These are phyloP conservation scores for Alternaria triticimaculans DNA, from an alignment of 2,329 filamentous ascomycete species.

Conservation along the genomic window DNA sequence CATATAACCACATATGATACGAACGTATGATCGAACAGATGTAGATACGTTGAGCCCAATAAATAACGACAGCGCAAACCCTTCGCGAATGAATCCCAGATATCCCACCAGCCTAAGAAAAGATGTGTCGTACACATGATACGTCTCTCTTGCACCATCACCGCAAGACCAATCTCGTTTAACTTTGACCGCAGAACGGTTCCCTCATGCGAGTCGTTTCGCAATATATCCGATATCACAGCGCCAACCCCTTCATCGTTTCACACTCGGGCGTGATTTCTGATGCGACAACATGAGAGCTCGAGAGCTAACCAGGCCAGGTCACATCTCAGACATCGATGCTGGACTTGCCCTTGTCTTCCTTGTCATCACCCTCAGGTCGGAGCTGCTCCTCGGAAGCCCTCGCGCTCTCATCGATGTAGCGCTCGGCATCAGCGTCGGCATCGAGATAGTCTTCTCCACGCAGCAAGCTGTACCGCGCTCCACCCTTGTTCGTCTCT, in stretches of 20 bases:
- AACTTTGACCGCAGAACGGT: neutral
- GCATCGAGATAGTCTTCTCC: conserved; percentile 25
- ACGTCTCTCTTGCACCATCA: neutral
- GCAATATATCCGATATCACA: neutral
- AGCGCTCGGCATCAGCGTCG: conserved; percentile 21
- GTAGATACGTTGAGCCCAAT: neutral
- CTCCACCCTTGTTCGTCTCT: conserved; percentile 7
- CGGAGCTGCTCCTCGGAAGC: conserved; percentile 10
- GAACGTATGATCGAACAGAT: neutral
- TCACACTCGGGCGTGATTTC: neutral
- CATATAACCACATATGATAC: neutral
- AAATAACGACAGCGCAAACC: neutral
- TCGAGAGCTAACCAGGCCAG: neutral
- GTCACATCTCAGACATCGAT: conserved; percentile 9
- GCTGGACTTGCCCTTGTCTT: conserved; percentile 14
- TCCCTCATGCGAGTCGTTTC: neutral
- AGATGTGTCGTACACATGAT: neutral
- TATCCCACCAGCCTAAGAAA: neutral
- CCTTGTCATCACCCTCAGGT: conserved; percentile 11
- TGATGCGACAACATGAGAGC: neutral
- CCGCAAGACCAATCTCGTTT: neutral
- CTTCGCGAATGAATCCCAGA: neutral
- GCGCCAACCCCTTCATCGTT: neutral
- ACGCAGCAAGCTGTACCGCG: conserved; percentile 24
- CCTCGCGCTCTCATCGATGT: conserved; percentile 6